These are phyloP conservation scores for Candida dendrica DNA, from an alignment of 805 yeast genomes.

Conservation along the genomic window DNA sequence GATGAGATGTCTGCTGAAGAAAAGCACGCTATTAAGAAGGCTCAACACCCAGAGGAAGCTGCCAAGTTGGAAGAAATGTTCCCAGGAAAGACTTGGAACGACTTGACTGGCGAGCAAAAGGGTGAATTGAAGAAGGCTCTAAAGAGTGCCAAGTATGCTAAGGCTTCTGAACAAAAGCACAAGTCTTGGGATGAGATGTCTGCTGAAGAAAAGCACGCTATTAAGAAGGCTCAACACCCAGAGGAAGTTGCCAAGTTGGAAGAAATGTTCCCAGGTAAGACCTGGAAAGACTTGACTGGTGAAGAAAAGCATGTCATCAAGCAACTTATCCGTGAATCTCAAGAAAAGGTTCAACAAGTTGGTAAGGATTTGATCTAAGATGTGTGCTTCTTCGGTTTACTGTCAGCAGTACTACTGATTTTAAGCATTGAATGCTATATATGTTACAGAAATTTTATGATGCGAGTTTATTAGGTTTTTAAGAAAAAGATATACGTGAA, in stretches of 20 bases:
- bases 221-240: not conserved
- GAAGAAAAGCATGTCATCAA: not conserved
- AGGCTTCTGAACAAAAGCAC: no score
- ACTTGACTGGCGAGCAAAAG: not conserved
- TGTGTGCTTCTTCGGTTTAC: no score
- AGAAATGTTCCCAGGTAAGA: not conserved
- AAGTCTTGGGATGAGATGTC: not conserved
- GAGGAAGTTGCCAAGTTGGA: not conserved
- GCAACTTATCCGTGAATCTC: not conserved
- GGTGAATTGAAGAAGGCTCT: not conserved
- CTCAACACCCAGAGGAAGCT: not conserved
- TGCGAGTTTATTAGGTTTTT: no score
- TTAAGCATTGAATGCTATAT: no score
- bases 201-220: not conserved
- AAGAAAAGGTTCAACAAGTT: not conserved
- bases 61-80: not conserved
- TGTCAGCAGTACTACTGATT: no score
- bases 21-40: not conserved
- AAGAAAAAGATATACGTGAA: no score
- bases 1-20: not conserved
- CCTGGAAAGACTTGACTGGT: not conserved
- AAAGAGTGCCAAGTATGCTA: not conserved
- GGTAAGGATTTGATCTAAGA: not conserved
- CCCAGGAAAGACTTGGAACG: constrained; percentile 1
- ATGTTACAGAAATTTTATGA: no score